A percentile compares a stretch with the other conserved stretches of the same genome.
Conservation (phyloP, 164 flowering plant species). For the Macadamia tetraphylla region DNA sequence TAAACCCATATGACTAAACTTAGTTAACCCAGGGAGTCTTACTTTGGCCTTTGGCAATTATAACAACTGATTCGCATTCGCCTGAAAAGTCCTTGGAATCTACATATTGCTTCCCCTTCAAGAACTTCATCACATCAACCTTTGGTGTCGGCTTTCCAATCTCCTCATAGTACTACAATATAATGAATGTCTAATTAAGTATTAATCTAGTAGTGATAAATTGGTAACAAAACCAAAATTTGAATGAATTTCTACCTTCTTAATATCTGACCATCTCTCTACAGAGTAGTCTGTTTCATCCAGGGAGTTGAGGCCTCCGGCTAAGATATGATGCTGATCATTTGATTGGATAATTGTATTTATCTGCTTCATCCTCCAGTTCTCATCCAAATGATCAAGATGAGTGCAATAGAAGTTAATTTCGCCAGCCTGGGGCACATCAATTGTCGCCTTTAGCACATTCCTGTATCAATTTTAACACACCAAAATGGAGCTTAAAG, state of each 20-base stretch:
- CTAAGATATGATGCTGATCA: constrained; percentile 66
- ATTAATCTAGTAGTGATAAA: not conserved
- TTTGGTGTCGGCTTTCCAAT: constrained; percentile 92
- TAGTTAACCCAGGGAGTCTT: constrained; percentile 1
- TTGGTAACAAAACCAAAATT: not conserved
- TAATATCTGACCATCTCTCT: constrained; percentile 90
- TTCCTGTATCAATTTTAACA: constrained; percentile 45
- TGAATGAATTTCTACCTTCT: constrained; percentile 40
- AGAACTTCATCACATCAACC: constrained; percentile 69
- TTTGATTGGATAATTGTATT: constrained; percentile 61
- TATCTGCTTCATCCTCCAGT: constrained; percentile 96
- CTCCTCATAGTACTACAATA: constrained; percentile 78
- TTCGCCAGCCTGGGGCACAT: constrained; percentile 75
- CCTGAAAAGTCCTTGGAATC: constrained; percentile 91
- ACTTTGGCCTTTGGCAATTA: constrained; percentile 99
- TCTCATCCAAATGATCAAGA: constrained; percentile 89
- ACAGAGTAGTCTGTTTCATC: constrained; percentile 82
- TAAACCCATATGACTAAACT: not conserved
- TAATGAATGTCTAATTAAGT: not conserved
- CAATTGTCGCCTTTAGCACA: constrained; percentile 78
- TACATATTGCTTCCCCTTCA: constrained; percentile 61
- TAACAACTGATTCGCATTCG: constrained; percentile 83
- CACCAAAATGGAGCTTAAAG: not conserved
- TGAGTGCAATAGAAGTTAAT: constrained; percentile 79
- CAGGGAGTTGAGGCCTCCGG: constrained; percentile 87